Evolutionary conservation across 176 grass and related monocot species (phyloP).

Genomic region (Oropetium thomaeum): DNA sequence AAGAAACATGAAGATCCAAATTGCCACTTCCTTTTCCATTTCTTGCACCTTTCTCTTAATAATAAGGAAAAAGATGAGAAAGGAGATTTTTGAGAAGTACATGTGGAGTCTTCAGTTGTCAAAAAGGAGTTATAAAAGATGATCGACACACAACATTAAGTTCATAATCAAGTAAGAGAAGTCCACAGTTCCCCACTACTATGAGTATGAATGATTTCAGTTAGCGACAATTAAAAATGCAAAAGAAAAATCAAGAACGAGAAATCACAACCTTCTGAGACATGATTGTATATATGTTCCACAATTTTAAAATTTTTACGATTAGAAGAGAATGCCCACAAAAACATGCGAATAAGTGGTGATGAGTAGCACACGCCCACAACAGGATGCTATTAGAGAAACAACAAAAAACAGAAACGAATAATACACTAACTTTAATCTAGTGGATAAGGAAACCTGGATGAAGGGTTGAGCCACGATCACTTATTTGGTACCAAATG

Average conservation of each 20-base stretch:
- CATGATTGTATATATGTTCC: background rate
- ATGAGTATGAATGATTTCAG: background rate
- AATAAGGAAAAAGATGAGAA: background rate
- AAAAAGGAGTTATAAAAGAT: background rate
- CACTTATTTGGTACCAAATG: constrained; percentile 47
- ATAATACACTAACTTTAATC: constrained; percentile 23
- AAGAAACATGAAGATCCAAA: background rate
- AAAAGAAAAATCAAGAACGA: background rate
- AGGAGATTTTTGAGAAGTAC: constrained; percentile 1
- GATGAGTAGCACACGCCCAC: constrained; percentile 34
- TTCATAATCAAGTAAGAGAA: constrained; percentile 5
- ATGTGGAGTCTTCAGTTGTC: background rate
- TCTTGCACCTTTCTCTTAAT: constrained; percentile 13
- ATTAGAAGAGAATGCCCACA: constrained; percentile 27
- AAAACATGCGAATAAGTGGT: constrained; percentile 43
- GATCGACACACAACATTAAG: constrained; percentile 13
- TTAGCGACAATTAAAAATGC: background rate
- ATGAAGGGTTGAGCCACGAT: constrained; percentile 34
- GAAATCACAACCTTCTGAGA: background rate
- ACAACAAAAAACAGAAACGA: constrained; percentile 32
- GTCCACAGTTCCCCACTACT: background rate
- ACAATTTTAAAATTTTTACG: background rate
- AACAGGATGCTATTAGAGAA: constrained; percentile 30
- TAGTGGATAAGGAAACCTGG: constrained; percentile 48
- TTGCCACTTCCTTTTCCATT: constrained; percentile 8